phyloP scores from a whole-genome alignment of 257 asterid genomes.

The Nicotiana knightiana region DNA sequence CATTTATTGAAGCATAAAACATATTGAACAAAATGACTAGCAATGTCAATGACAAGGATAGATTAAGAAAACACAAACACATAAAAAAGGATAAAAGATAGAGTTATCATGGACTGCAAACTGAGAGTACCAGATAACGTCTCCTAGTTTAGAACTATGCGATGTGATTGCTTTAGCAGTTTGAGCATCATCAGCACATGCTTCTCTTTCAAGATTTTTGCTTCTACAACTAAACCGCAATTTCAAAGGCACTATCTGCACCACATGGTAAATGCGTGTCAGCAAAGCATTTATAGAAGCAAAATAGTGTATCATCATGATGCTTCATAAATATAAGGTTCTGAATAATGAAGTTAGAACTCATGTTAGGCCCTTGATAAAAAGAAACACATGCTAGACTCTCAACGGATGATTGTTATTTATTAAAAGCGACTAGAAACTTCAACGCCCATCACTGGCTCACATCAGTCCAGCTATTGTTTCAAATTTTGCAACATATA shows the following conservation, averaged over 20 bases:
- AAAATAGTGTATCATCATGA: not conserved
- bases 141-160: slow-evolving; percentile 32
- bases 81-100: not conserved
- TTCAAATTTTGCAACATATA: not conserved
- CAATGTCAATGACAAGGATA: not conserved
- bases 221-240: slow-evolving; percentile 61
- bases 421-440: not conserved
- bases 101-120: not conserved
- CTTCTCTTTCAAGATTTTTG: slow-evolving; percentile 24
- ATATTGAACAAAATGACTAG: not conserved
- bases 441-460: not conserved
- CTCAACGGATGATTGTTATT: not conserved
- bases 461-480: not conserved
- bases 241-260: slow-evolving; percentile 64
- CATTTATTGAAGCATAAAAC: not conserved
- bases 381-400: not conserved
- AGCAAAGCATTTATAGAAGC: not conserved
- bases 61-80: not conserved
- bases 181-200: slow-evolving; percentile 25
- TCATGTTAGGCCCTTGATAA: not conserved
- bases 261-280: slow-evolving; percentile 1
- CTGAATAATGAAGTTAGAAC: not conserved
- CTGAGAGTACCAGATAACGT: slow-evolving; percentile 56
- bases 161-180: slow-evolving; percentile 26
- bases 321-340: not conserved